Evolutionary conservation across 768 basidiomycete species (phyloP), one percentile per base, ranked within the genome.

Genomic region (Tulasnella sp.): DNA sequence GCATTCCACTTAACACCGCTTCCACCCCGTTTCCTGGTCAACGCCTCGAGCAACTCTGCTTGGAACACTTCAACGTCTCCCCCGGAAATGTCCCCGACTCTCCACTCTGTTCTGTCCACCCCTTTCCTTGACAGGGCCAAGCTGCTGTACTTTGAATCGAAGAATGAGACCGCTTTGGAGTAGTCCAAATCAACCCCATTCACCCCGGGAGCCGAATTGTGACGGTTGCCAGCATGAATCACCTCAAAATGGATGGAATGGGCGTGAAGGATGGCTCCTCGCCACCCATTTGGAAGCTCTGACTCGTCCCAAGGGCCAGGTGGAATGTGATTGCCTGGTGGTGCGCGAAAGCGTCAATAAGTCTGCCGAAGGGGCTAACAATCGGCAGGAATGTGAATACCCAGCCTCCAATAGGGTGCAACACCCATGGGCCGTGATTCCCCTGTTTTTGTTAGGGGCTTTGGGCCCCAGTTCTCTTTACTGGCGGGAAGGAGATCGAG

Each of bases 161-260:
- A 77, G 52, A 73, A 72, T 15, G 49, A 34, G 64, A 77, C 54
- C n/a, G 64, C 2, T 17, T 34, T 37, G 22, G 70, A 45, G 49
- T 77, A 67, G 36, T 77, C 76, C 12, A 77, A 34, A 17, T 19
- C 4, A 15, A 74, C 73, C n/a, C 49, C 40, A 29, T 37, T 42
- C 17, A 72, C 25, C 15, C 31, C 11, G 29, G 42, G n/a, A 19
- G 17, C 71, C n/a, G 22, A 4, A 38, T 77, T 64, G 58, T 72
- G 71, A 49, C 76, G 37, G 52, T 77, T 77, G 11, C 76, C 76
- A 54, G 71, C 71, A 3, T 71, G 40, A 36, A 72, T 29, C 19
- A 40, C 34, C 38, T 77, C 76, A 31, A 49, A 72, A 8, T 31
- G 31, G 17, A 72, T n/a, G 15, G 71, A 52, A 14, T 22, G 22